phyloP scores from a whole-genome alignment of 495 filamentous ascomycete genomes.

The Clohesyomyces aquaticus region DNA sequence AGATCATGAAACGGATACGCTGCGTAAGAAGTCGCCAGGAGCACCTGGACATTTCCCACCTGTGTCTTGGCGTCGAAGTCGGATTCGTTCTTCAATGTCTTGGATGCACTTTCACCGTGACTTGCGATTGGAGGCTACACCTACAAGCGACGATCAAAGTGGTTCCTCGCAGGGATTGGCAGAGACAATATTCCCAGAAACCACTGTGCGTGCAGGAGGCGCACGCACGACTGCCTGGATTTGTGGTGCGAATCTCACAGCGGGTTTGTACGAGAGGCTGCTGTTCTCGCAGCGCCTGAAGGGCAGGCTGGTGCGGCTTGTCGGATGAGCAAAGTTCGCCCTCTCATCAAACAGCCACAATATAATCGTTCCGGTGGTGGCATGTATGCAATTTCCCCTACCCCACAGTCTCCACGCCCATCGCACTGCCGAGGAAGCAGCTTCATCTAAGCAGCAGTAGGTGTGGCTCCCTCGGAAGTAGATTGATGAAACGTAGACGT shows the following conservation, averaged over 20 bases:
- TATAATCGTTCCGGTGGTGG: not conserved
- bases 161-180: constrained; percentile 27
- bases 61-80: not conserved
- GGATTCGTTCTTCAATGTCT: not conserved
- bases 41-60: not conserved
- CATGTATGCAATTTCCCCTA: constrained; percentile 3
- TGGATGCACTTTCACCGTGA: not conserved
- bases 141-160: constrained; percentile 21
- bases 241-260: constrained; percentile 18
- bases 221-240: not conserved
- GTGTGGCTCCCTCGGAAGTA: not conserved
- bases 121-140: constrained; percentile 3
- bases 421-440: not conserved
- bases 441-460: constrained; percentile 21
- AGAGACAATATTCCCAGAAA: constrained; percentile 31
- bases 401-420: constrained; percentile 9
- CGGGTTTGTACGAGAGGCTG: constrained; percentile 13
- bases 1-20: not conserved
- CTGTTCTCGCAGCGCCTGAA: constrained; percentile 9
- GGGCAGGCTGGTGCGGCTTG: constrained; percentile 3
- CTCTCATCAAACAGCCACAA: not conserved
- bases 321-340: constrained; percentile 2
- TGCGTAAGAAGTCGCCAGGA: too few species aligned
- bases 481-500: constrained; percentile 23
- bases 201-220: constrained; percentile 19